Evolutionary conservation across 805 yeast species (phyloP).

Genomic region (Cyberlindnera mycetangii): DNA sequence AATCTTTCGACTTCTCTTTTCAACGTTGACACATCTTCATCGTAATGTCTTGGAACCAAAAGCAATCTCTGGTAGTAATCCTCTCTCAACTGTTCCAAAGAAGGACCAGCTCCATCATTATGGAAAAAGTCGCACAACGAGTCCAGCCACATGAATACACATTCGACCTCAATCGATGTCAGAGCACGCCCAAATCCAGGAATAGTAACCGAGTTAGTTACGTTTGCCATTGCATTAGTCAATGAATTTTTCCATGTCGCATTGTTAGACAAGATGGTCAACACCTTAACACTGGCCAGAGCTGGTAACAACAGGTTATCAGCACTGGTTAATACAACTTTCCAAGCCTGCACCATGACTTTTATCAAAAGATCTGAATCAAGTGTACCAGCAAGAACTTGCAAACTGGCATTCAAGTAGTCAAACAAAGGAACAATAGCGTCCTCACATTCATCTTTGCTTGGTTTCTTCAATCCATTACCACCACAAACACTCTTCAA

Average conservation of each 20-base stretch:
- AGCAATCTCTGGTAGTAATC: slow-evolving; percentile 62
- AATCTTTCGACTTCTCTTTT: slow-evolving; percentile 57
- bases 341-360: slow-evolving; percentile 81
- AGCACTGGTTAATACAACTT: slow-evolving; percentile 61
- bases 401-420: slow-evolving; percentile 65
- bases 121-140: slow-evolving; percentile 74
- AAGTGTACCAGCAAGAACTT: slow-evolving; percentile 57
- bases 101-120: slow-evolving; percentile 79
- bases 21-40: slow-evolving; percentile 44
- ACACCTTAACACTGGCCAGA: slow-evolving; percentile 42
- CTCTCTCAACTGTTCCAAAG: slow-evolving; percentile 58
- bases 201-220: slow-evolving; percentile 34
- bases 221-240: slow-evolving; percentile 48
- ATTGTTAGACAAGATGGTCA: slow-evolving; percentile 28
- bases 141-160: slow-evolving; percentile 68
- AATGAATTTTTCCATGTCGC: slow-evolving; percentile 41
- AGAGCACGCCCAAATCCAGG: slow-evolving; percentile 55
- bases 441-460: slow-evolving; percentile 50
- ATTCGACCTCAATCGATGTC: slow-evolving; percentile 58
- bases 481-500: slow-evolving; percentile 54
- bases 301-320: slow-evolving; percentile 76
- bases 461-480: slow-evolving; percentile 42
- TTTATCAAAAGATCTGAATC: slow-evolving; percentile 53
- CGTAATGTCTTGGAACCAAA: slow-evolving; percentile 64
- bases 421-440: slow-evolving; percentile 73